Base-by-base conservation (phyloP, 257 asterid species). In the Echium plantagineum region DNA sequence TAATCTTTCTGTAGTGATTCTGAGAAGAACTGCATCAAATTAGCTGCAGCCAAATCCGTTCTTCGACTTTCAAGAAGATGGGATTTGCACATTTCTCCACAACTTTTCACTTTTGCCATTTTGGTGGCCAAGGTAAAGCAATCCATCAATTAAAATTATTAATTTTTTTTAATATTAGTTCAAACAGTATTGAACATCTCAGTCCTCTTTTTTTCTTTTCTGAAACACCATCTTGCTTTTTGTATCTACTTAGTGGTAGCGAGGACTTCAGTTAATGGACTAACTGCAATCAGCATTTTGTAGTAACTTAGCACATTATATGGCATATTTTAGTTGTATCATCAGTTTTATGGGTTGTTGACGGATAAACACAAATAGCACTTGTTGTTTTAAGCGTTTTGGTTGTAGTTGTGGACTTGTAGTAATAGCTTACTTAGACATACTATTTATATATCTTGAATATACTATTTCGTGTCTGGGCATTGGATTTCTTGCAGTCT, bases 1-100 rank as follows among this genome's bases (percentile, higher is more conserved):
- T 47, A 51, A 55, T 57, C 46, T 69, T 63, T 64, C 75, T 72
- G 70, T 83, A 83, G 95, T 71, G 80, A 78, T 75, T 71, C 60
- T 54, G 90, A 81, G 42, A 77, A 69, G 72, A 81, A 76, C 38
- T 72, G 69, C 67, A 79, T 86, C 61, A 74, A 77, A 73, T 79
- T 84, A 81, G 97, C 94, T 66, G 93, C 95, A 28, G 95, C 97
- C 58, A 89, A 86, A 77, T 76, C 95, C 15, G 81, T 89, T 65
- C 86, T 89, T 62, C 78, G 76, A 74, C 94, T 89, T 65, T 81
- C 97, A 69, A 84, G 86, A 76, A 89, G 82, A 76, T 89, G 97
- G 97, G 97, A 89, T 82, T 77, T 83, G 78, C 86, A 86, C 69
- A 81, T 89, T 59, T 79, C 88, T 58, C 90, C 94, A 32, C 79